phyloP scores from a whole-genome alignment of 2,329 filamentous ascomycete genomes.

The Metarhizium sp. region DNA sequence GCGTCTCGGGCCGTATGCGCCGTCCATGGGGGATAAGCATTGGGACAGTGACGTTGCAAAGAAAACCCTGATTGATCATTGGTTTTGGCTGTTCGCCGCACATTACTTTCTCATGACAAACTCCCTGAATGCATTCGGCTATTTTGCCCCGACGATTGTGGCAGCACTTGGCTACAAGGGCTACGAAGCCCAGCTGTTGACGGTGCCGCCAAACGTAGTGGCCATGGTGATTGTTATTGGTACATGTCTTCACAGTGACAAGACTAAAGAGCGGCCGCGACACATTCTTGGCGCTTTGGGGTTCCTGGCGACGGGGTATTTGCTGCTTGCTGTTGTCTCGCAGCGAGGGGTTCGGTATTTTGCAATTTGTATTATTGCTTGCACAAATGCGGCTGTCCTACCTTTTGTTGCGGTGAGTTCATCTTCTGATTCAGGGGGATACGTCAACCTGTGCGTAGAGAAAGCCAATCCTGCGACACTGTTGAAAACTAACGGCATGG shows the following conservation, averaged over 20 bases:
- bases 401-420: conserved; percentile 23
- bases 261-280: conserved; percentile 20
- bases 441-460: no score
- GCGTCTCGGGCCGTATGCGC: conserved; percentile 23
- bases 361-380: conserved; percentile 23
- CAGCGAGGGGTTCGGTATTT: conserved; percentile 21
- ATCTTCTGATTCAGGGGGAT: not conserved
- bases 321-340: conserved; percentile 19
- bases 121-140: conserved; percentile 24
- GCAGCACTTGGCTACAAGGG: conserved; percentile 23
- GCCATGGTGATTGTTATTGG: conserved; percentile 24
- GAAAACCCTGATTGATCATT: conserved; percentile 21
- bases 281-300: conserved; percentile 18
- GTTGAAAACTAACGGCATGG: conserved; percentile 1
- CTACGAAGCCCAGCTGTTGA: conserved; percentile 24
- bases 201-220: conserved; percentile 27
- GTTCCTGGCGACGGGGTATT: conserved; percentile 19
- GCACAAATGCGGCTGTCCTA: conserved; percentile 22
- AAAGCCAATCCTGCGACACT: not conserved
- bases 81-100: conserved; percentile 23
- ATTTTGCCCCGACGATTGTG: conserved; percentile 26
- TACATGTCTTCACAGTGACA: conserved; percentile 21
- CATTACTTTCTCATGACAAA: conserved; percentile 24
- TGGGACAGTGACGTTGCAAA: conserved; percentile 22
- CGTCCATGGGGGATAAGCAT: conserved; percentile 24